These are phyloP conservation scores for Amanita rimosa DNA, from an alignment of 768 basidiomycete genomes.

Conservation along the genomic window DNA sequence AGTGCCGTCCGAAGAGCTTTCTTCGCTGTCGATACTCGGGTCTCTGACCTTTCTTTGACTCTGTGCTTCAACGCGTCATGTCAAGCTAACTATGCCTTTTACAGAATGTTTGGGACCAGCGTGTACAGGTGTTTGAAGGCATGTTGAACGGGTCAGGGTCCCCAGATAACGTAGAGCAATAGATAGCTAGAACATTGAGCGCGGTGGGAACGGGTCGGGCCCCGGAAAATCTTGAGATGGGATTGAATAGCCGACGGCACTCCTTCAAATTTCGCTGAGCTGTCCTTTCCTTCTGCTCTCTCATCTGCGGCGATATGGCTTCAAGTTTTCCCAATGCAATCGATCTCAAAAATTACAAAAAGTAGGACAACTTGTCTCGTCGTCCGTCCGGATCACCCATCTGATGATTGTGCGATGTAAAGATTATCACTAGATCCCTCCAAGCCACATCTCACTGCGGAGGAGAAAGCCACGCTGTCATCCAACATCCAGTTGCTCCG, in stretches of 20 bases:
- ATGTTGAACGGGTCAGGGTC: too few species aligned
- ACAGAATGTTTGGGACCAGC: too few species aligned
- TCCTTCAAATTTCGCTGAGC: neutral
- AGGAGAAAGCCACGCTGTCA: constrained; percentile 46
- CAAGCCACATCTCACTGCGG: constrained; percentile 47
- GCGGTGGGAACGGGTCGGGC: neutral
- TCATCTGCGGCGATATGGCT: constrained; percentile 17
- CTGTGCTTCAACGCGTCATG: constrained; percentile 1
- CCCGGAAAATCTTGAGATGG: neutral
- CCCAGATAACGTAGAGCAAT: neutral
- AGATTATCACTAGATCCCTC: constrained; percentile 68
- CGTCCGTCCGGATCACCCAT: neutral
- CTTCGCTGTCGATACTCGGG: constrained; percentile 38
- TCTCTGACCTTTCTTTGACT: constrained; percentile 31
- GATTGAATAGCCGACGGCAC: neutral
- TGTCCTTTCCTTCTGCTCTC: constrained; percentile 5
- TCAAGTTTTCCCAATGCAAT: constrained; percentile 47
- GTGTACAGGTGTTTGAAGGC: too few species aligned
- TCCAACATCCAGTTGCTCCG: constrained; percentile 73
- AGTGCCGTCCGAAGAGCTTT: constrained; percentile 46
- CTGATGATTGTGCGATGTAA: constrained; percentile 7
- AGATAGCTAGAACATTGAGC: neutral
- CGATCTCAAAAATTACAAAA: constrained; percentile 68
- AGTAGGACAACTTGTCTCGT: constrained; percentile 27
- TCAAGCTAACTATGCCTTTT: too few species aligned